phyloP scores from a whole-genome alignment of 164 flowering plant genomes.

The Cinnamomum micranthum region DNA sequence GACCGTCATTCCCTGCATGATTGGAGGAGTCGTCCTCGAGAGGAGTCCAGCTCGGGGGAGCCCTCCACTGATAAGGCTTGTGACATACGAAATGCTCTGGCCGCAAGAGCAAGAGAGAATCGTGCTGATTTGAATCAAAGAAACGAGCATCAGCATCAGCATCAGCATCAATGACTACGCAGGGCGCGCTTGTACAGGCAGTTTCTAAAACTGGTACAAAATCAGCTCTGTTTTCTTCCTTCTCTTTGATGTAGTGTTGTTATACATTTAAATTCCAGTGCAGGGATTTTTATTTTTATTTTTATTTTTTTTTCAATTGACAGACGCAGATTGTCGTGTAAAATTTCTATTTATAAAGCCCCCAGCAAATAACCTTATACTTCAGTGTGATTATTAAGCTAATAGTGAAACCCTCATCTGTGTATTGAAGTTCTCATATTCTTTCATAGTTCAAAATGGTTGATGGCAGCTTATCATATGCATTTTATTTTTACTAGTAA shows the following conservation, averaged over 20 bases:
- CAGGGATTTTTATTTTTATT: too few relatives aligned
- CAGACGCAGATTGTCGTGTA: too few relatives aligned
- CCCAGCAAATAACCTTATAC: too few relatives aligned
- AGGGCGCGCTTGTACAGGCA: background rate
- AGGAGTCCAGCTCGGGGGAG: conserved; percentile 30
- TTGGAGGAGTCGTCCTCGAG: conserved; percentile 18
- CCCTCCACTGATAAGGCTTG: conserved; percentile 25
- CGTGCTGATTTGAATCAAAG: background rate
- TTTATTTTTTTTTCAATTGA: too few relatives aligned
- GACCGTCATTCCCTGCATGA: conserved; percentile 22
- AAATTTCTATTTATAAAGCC: too few relatives aligned
- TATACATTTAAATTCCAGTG: background rate
- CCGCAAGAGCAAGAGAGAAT: conserved; percentile 33
- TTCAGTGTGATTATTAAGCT: too few relatives aligned
- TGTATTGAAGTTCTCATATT: too few relatives aligned
- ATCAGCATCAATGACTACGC: background rate
- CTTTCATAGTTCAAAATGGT: too few relatives aligned
- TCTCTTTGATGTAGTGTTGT: background rate
- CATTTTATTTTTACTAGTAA: too few relatives aligned
- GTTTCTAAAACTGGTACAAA: background rate
- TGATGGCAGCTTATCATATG: too few relatives aligned
- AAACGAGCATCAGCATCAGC: background rate
- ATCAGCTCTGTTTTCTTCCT: background rate
- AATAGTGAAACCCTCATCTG: too few relatives aligned
- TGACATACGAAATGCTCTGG: conserved; percentile 47